Base-by-base conservation (phyloP, 495 filamentous ascomycete genomes). In the Xylaria bambusicola region DNA sequence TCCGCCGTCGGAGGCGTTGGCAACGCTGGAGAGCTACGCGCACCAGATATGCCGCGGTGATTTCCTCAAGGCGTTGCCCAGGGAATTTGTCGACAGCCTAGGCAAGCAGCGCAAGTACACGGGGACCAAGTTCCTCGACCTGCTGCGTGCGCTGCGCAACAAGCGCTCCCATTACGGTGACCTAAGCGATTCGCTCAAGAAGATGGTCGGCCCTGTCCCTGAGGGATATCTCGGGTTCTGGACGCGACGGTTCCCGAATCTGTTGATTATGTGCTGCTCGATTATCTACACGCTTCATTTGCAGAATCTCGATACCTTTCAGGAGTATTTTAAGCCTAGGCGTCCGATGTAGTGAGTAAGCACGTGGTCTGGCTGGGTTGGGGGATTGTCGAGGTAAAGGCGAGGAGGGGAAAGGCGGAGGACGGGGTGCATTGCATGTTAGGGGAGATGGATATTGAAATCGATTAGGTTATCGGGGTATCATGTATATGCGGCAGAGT, bases 101-200 rank as follows among this genome's bases (percentile, higher is more conserved):
- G 92, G 92, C 57, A 97, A 94, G 75, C 95, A 98, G 75, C 84
- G 95, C 67, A 97, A 97, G 64, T 98, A 98, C 71, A 93, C 88
- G 2, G 92, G 92, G 0, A 80, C 80, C 0, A 84, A 83, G 44
- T 81, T 98, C 71, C 74, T 98, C 50, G 94, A 98, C 76, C 77
- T 98, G 20, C 73, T 98, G 21, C 85, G 94, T 6, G 95, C 92
- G 8, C 75, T 98, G 58, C 80, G 94, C n/a, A 98, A 98, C 71
- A 98, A 98, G 81, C 87, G 87, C 60, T 90, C 94, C 60, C 93
- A 98, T 72, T 95, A 93, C 73, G 89, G 97, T 60, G 89, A 97
- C 62, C 87, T 98, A 84, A 84, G 88, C 9, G 88, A 90, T 9
- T 70, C 84, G 44, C 82, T 96, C 58, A 92, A 92, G 76, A 80